Evolutionary conservation across 2,329 filamentous ascomycete species (phyloP).

Genomic region (Cladosporium oxysporum): DNA sequence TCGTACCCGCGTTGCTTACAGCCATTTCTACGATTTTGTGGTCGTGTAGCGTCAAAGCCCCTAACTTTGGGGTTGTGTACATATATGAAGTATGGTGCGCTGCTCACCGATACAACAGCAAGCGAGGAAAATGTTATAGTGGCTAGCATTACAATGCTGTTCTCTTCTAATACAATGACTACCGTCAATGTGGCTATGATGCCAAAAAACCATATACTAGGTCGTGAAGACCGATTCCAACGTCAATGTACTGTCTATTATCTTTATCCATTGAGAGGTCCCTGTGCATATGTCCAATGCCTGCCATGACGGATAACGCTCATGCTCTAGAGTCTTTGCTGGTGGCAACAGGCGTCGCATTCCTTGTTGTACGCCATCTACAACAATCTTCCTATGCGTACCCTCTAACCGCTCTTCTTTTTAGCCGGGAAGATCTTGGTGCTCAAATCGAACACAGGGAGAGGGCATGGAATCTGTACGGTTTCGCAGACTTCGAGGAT

Average conservation of each 20-base stretch:
- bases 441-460: slow-evolving; percentile 30
- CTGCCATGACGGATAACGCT: not conserved
- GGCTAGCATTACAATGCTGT: not conserved
- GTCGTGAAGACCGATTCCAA: not conserved
- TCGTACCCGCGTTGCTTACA: not conserved
- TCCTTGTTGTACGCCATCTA: not conserved
- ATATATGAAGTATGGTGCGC: too few species aligned
- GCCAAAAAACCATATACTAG: not conserved
- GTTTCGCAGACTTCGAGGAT: slow-evolving; percentile 29
- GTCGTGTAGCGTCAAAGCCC: not conserved
- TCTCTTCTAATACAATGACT: not conserved
- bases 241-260: not conserved
- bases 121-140: not conserved
- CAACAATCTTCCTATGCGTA: not conserved
- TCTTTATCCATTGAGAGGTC: not conserved
- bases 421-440: slow-evolving; percentile 26
- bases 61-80: too few species aligned
- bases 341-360: not conserved
- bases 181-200: too few species aligned
- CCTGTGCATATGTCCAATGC: too few species aligned
- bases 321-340: not conserved
- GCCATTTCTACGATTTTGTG: not conserved
- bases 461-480: slow-evolving; percentile 28
- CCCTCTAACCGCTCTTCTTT: slow-evolving; percentile 16
- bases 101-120: not conserved